Evolutionary conservation across 768 basidiomycete species (phyloP).

Genomic region (Panus rudis): DNA sequence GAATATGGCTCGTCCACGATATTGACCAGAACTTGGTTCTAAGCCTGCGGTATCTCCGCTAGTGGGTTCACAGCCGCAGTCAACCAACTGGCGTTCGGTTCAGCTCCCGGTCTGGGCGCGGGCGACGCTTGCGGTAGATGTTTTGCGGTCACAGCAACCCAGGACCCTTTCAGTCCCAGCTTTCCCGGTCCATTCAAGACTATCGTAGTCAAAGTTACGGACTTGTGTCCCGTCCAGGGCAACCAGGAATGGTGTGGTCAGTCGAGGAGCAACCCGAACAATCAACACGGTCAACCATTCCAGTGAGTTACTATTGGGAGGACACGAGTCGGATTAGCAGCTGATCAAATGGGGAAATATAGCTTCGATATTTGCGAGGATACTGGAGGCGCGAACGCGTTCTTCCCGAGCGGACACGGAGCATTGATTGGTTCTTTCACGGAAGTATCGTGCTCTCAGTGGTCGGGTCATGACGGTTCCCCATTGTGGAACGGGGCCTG

Average conservation of each 20-base stretch:
- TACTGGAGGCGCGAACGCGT: constrained; percentile 41
- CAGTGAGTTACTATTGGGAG: too few relatives aligned
- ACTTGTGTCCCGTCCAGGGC: constrained; percentile 39
- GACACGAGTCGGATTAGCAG: too few relatives aligned
- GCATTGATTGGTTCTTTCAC: constrained; percentile 46
- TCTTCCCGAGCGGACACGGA: constrained; percentile 49
- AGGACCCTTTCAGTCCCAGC: constrained; percentile 45
- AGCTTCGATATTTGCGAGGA: constrained; percentile 61
- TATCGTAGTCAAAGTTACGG: constrained; percentile 46
- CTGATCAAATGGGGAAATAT: too few relatives aligned
- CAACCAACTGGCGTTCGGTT: constrained; percentile 50
- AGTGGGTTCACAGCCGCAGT: constrained; percentile 50
- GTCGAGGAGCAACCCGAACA: constrained; percentile 32
- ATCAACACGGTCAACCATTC: constrained; percentile 37
- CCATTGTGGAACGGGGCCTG: constrained; percentile 44
- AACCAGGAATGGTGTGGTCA: constrained; percentile 54
- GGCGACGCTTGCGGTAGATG: constrained; percentile 60
- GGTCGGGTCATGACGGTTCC: constrained; percentile 48
- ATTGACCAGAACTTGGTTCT: constrained; percentile 40
- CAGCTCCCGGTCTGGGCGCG: constrained; percentile 39
- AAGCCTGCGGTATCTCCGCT: constrained; percentile 47
- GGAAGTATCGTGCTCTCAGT: constrained; percentile 51
- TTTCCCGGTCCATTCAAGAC: constrained; percentile 45
- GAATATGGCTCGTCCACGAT: constrained; percentile 48
- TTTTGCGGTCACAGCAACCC: constrained; percentile 43